Evolutionary conservation across 106 monocot species (phyloP).

Genomic region (Apostasia ramifera): DNA sequence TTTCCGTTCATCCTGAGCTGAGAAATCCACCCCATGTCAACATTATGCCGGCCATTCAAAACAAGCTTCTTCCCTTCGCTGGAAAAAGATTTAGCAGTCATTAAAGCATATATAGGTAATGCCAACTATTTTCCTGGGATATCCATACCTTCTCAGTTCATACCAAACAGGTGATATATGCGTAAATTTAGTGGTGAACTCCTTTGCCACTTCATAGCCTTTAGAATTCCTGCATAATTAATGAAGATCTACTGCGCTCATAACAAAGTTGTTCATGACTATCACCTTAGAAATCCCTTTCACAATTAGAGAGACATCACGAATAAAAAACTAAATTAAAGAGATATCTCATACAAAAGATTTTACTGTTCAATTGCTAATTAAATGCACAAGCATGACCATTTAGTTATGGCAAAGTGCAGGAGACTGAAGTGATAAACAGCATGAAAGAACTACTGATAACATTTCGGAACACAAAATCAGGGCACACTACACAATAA

Average conservation of each 20-base stretch:
- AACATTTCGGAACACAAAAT: too few relatives aligned
- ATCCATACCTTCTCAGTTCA: constrained; percentile 82
- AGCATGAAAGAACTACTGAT: background rate
- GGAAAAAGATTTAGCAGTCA: constrained; percentile 7
- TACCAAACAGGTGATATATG: constrained; percentile 98
- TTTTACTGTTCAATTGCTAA: too few relatives aligned
- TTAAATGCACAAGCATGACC: too few relatives aligned
- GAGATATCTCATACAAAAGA: too few relatives aligned
- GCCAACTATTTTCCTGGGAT: background rate
- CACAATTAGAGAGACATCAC: too few relatives aligned
- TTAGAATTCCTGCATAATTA: constrained; percentile 71
- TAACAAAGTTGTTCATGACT: too few relatives aligned
- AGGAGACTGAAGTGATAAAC: background rate
- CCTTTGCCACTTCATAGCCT: constrained; percentile 92
- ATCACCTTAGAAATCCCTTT: too few relatives aligned
- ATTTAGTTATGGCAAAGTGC: background rate
- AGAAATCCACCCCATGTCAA: constrained; percentile 64
- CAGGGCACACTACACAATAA: too few relatives aligned
- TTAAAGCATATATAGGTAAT: background rate
- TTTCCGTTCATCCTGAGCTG: constrained; percentile 40
- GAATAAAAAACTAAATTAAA: too few relatives aligned
- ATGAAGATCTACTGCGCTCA: background rate
- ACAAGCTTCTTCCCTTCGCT: constrained; percentile 64
- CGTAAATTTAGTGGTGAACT: constrained; percentile 60
- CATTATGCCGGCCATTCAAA: constrained; percentile 80